phyloP scores from a whole-genome alignment of 345 rosid species.

The Lagerstroemia speciosa region DNA sequence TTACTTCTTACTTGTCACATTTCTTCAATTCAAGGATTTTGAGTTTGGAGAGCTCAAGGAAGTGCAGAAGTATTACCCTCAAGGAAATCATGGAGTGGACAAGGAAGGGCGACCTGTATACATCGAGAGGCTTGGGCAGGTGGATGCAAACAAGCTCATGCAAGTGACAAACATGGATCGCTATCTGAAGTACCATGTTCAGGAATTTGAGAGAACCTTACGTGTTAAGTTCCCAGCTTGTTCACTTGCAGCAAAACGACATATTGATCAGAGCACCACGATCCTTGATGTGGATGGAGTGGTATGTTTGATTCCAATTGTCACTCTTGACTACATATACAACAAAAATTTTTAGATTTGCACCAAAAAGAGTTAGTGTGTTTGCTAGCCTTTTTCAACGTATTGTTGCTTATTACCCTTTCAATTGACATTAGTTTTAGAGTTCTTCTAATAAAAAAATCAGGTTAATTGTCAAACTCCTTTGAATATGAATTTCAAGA shows the following conservation, averaged over 20 bases:
- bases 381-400: too few relatives aligned
- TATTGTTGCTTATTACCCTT: too few relatives aligned
- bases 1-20: neutral
- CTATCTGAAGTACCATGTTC: constrained; percentile 82
- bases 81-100: constrained; percentile 92
- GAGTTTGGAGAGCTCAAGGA: constrained; percentile 59
- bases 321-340: neutral
- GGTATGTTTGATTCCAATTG: constrained; percentile 30
- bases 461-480: too few relatives aligned
- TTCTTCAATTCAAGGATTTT: constrained; percentile 41
- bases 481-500: too few relatives aligned
- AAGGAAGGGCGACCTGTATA: constrained; percentile 92
- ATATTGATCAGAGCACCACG: constrained; percentile 92
- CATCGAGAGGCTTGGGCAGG: constrained; percentile 79
- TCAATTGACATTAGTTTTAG: too few relatives aligned
- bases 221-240: constrained; percentile 76
- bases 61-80: constrained; percentile 73
- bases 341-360: neutral
- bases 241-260: constrained; percentile 75
- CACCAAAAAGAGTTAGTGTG: neutral
- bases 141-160: constrained; percentile 79
- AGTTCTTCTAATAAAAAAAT: too few relatives aligned
- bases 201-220: constrained; percentile 86
- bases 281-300: constrained; percentile 98
- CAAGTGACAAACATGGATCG: constrained; percentile 92